phyloP scores from a whole-genome alignment of 2,329 filamentous ascomycete genomes.

The Stachybotrys echinatus region DNA sequence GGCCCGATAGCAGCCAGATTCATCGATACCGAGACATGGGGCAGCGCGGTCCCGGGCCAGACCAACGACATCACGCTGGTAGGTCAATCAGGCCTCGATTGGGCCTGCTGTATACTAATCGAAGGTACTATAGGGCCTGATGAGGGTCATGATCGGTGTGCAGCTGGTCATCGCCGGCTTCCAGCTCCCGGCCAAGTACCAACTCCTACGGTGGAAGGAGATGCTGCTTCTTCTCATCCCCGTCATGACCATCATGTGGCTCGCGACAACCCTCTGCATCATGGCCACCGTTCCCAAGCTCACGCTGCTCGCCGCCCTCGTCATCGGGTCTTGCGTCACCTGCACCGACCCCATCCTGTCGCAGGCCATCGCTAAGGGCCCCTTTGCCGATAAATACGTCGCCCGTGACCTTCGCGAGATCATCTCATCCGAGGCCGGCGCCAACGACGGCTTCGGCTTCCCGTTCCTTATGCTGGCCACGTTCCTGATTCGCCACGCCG shows the following conservation, averaged over 20 bases:
- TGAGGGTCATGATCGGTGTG: conserved; percentile 56
- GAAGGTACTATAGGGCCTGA: conserved; percentile 31
- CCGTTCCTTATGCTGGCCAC: conserved; percentile 55
- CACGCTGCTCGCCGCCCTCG: conserved; percentile 46
- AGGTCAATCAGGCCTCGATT: conserved; percentile 12
- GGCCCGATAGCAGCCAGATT: conserved; percentile 51
- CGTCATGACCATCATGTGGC: conserved; percentile 59
- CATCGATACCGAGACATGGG: conserved; percentile 33
- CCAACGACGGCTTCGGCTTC: conserved; percentile 59
- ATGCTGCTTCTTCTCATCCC: conserved; percentile 51
- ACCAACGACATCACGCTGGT: conserved; percentile 31
- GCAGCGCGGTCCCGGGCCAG: conserved; percentile 17
- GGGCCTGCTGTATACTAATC: conserved; percentile 1
- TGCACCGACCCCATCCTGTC: conserved; percentile 59
- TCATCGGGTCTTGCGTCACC: conserved; percentile 56
- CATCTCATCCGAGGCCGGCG: conserved; percentile 57
- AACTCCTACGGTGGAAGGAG: conserved; percentile 42
- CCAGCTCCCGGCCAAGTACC: conserved; percentile 54
- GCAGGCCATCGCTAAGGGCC: conserved; percentile 57
- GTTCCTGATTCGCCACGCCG: conserved; percentile 50
- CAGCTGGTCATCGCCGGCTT: conserved; percentile 61
- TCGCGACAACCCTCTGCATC: conserved; percentile 51
- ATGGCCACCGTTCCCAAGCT: conserved; percentile 49
- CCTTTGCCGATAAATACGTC: conserved; percentile 56
- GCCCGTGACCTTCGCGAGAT: conserved; percentile 52